Base-by-base conservation (phyloP, 2,329 filamentous ascomycete species). In the Microcera coccophila region DNA sequence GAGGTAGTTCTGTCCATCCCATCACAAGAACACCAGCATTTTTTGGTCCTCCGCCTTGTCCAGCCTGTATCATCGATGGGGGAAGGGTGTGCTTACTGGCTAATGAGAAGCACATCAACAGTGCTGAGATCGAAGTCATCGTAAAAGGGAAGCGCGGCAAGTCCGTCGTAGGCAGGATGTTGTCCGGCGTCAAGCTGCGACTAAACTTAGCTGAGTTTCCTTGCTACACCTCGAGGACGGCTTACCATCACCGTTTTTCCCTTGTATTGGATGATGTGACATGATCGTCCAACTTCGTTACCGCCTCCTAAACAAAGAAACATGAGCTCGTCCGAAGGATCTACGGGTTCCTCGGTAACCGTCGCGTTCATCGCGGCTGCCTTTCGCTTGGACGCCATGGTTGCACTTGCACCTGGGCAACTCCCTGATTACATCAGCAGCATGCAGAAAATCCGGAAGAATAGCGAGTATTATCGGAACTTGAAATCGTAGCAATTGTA, bases 181-280 rank as follows among this genome's bases (percentile, higher is more conserved):
- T 96, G 91, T 38, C 93, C 93, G 38, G 93, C 93, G 71, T 98
- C 93, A 56, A 98, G 87, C 89, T 95, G 47, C 36, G 44, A 42
- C 32, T 36, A 21, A 44, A 34, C 49, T 59, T 55, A 58, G 52
- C 48, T 42, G 32, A 40, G 41, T 31, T 35, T 5, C 38, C 35
- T 22, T 39, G 31, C 42, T 26, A 12, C 7, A 19, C 36, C 31
- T 33, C 34, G 17, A 40, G 36, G 17, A 14, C 17, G 24, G 39
- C 60, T 57, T 73, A 94, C 90, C 93, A 98, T 98, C 55, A 98
- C 89, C 5, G 91, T 97, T 69, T 98, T 98, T 49, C 93, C 93
- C 70, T 97, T 98, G 78, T 98, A 98, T 62, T 97, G 90, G 47
- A 98, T 83, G 57, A 98, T 95, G 64, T 98, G 93, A 67, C 93